Evolutionary conservation across 371 early-diverging fungal genomes (phyloP).

Genomic region (Syncephalastrum racemosum): DNA sequence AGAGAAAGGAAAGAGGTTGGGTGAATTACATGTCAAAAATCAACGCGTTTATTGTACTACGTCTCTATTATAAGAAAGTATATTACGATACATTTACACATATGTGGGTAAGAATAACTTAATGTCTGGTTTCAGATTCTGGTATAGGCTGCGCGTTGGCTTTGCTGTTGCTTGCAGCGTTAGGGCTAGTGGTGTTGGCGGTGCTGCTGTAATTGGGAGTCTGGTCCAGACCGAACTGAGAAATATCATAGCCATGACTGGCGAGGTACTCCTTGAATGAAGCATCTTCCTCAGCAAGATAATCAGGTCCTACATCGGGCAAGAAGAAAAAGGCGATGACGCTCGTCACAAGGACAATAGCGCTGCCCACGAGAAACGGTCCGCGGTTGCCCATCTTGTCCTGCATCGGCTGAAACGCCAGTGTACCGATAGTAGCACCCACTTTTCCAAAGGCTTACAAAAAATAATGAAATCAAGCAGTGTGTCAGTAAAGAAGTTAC

Average conservation of each 20-base stretch:
- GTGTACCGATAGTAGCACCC: slow-evolving; percentile 52
- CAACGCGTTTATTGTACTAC: slow-evolving; percentile 1
- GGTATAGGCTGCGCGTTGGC: not conserved
- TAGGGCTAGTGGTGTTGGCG: slow-evolving; percentile 3
- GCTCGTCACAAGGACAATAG: slow-evolving; percentile 31
- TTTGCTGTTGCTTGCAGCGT: not conserved
- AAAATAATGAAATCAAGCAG: not conserved
- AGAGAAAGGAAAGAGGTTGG: too few species aligned
- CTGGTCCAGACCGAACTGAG: slow-evolving; percentile 32
- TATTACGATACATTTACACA: slow-evolving; percentile 1
- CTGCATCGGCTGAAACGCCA: slow-evolving; percentile 44
- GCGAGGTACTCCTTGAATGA: slow-evolving; percentile 51
- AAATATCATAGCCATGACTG: slow-evolving; percentile 52
- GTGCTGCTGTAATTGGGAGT: slow-evolving; percentile 4
- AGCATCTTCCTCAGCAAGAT: slow-evolving; percentile 52
- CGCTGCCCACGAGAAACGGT: slow-evolving; percentile 42
- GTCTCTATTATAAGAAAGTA: not conserved
- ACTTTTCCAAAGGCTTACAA: slow-evolving; percentile 53
- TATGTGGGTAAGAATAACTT: not conserved
- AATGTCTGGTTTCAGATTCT: not conserved
- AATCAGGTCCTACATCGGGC: slow-evolving; percentile 39
- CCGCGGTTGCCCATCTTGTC: slow-evolving; percentile 35
- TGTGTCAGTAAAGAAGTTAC: not conserved
- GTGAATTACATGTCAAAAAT: not conserved
- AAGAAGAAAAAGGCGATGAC: slow-evolving; percentile 33